Conservation (phyloP, 371 early-diverging fungal species). For the Dichotomocladium elegans region DNA sequence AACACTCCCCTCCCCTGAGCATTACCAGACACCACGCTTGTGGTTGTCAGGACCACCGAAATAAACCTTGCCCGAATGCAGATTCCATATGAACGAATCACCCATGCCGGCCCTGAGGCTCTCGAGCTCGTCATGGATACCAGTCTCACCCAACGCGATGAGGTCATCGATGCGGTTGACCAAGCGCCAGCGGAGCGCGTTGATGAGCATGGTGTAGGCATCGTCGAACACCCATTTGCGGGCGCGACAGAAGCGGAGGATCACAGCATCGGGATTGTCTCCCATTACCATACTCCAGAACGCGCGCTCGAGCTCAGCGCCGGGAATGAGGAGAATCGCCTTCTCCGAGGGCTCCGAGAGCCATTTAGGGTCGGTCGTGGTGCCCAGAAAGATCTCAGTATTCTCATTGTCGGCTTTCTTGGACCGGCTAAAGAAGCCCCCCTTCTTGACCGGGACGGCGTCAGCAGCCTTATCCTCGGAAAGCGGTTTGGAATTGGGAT, state of each 20-base stretch:
- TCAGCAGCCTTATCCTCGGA: conserved; percentile 11
- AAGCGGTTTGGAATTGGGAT: conserved; percentile 17
- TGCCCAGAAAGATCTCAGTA: conserved; percentile 40
- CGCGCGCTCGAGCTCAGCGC: conserved; percentile 26
- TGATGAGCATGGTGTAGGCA: conserved; percentile 54
- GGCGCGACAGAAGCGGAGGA: conserved; percentile 68
- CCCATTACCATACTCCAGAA: conserved; percentile 53
- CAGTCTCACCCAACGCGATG: conserved; percentile 48
- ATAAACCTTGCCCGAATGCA: conserved; percentile 44
- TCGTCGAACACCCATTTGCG: conserved; percentile 68
- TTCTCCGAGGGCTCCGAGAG: conserved; percentile 29
- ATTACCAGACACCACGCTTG: conserved; percentile 53
- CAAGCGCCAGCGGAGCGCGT: conserved; percentile 58
- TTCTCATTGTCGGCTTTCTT: conserved; percentile 22
- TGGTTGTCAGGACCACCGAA: conserved; percentile 48
- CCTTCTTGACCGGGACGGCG: conserved; percentile 11
- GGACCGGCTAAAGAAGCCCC: conserved; percentile 23
- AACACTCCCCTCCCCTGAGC: no score
- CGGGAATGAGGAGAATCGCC: conserved; percentile 39
- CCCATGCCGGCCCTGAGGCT: conserved; percentile 35
- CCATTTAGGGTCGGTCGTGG: conserved; percentile 43
- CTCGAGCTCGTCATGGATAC: conserved; percentile 31
- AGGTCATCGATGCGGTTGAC: conserved; percentile 48
- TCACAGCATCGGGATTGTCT: conserved; percentile 62
- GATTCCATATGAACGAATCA: conserved; percentile 28